Evolutionary conservation across 345 rosid genomes (phyloP), one percentile per base, ranked within the genome.

Genomic region (Boechera stricta): DNA sequence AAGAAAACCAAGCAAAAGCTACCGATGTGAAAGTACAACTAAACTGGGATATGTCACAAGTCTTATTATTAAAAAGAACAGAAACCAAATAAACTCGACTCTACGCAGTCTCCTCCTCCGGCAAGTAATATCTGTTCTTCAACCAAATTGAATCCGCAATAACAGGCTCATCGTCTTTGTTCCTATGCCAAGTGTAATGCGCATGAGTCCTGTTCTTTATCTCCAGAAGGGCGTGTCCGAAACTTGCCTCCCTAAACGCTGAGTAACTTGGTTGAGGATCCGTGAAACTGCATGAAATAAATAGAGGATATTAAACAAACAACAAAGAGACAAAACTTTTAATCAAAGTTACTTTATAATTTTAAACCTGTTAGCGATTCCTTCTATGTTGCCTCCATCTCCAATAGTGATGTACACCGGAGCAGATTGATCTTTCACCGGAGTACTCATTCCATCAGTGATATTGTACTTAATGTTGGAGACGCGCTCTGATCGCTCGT

Each of bases 301-400:
- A 38, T 6, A 64, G 0, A 13, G 12, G 0, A 51, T 44, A 0
- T 68, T 76, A 4, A 61, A 60, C 26, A 68, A 67, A 44, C 4
- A 39, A 29, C 0, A 51, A 4, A 52, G 16, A 67, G 0, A 16
- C 9, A 1, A 54, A 67, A 7, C 2, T 5, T 1, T 62, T 0
- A 54, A 21, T 6, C 26, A n/a, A 18, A 21, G 8, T 12, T 18
- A 39, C 0, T 21, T 33, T 33, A 32, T 21, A 55, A 33, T 24
- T 49, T 15, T 45, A 54, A 62, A 87, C 91, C 71, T 72, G 10
- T 59, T 80, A 16, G 91, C 91, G 16, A 88, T 74, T 78, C 96
- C 96, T 87, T 90, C 96, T 3, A 84, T 85, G 70, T 90, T 90
- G 41, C 95, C 95, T 67, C 92, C 95, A 69, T 88, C 95, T 15